Evolutionary conservation across 805 yeast species (phyloP), one percentile per base, ranked within the genome.

Genomic region (Yarrowia sp.): DNA sequence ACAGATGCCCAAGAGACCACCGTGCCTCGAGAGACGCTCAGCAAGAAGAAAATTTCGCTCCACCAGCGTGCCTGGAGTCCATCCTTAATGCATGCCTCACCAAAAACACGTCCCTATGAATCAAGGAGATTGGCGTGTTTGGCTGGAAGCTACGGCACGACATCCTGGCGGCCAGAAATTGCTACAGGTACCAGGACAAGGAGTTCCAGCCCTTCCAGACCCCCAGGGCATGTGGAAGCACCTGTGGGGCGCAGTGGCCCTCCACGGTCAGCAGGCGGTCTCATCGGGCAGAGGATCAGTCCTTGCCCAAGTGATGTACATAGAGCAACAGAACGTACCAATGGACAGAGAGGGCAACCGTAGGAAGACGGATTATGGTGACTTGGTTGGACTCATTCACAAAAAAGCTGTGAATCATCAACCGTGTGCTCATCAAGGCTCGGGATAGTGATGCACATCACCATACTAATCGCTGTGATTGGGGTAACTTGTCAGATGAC

Each of bases 141-240:
- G 99, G 98, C 42, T 95, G 98, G 98, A 86, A 85, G 74, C 82
- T 95, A 72, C 89, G 94, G 75, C 93, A 89, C 77, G 85, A 87
- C 69, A 87, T 95, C 15, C 77, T 94, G 75, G 79, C 43, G 4
- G 68, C 68, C 16, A 8, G n/a, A 12, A 48, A 63, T 16, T 63
- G 22, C 56, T 63, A 19, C 19, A 19, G 19, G 19, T 19, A 63
- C 55, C 9, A 16, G 14, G 56, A 63, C 67, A 48, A 48, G 56
- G 38, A 15, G 36, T 63, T 48, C 56, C 45, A 48, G 67, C 67
- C 58, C n/a, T 15, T 48, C 5, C 40, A 61, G 46, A 48, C 67
- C 45, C 52, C 36, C 8, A n/a, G 9, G 52, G 65, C 19, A 11
- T 5, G 10, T 63, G 67, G 67, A 63, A 36, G 48, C 67, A 63